These are phyloP conservation scores for Termitomyces sp. DNA, from an alignment of 768 basidiomycete genomes.

Conservation along the genomic window DNA sequence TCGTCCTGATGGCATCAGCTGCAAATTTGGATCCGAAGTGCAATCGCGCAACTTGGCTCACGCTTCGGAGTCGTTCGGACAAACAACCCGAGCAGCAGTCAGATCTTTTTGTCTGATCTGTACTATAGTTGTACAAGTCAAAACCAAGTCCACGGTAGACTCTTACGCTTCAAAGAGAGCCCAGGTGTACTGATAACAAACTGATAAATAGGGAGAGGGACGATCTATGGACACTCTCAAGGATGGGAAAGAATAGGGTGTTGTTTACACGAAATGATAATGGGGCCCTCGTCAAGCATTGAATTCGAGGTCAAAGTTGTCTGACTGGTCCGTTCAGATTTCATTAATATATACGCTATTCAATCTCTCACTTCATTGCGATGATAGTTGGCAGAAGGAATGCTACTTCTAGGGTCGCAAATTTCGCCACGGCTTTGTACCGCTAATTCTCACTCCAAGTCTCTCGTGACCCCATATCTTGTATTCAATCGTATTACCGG, in stretches of 20 bases:
- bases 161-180: too few species aligned
- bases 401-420: background rate
- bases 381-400: background rate
- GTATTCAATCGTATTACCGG: background rate
- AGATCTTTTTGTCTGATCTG: too few species aligned
- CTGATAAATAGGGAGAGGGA: conserved; percentile 37
- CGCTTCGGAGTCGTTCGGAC: too few species aligned
- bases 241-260: conserved; percentile 26
- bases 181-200: conserved; percentile 31
- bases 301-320: conserved; percentile 27
- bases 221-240: conserved; percentile 26
- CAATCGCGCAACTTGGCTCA: too few species aligned
- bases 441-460: background rate
- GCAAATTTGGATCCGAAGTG: too few species aligned
- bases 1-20: too few species aligned
- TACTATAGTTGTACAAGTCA: too few species aligned
- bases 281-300: conserved; percentile 43
- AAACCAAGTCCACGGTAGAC: too few species aligned
- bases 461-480: background rate
- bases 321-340: background rate
- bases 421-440: background rate
- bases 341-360: background rate
- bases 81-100: too few species aligned
- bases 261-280: conserved; percentile 31
- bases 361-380: background rate